Base-by-base conservation (phyloP, 2,329 filamentous ascomycete species). In the Colletotrichum cordylinicola region DNA sequence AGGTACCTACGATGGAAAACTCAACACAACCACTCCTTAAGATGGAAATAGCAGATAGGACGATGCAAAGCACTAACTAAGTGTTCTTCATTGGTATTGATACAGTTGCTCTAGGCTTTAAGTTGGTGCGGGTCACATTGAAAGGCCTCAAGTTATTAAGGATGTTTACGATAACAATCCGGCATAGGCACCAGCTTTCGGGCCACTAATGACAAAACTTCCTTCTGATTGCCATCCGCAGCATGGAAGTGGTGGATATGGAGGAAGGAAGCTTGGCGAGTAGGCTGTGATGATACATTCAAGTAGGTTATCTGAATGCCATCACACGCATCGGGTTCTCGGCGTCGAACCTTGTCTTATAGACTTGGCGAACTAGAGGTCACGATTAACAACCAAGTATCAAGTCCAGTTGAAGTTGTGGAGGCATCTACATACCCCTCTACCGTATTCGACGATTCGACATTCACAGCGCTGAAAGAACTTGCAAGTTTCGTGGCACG, bases 201-300 rank as follows among this genome's bases (percentile, higher is more conserved):
- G 10, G 13, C 12, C 6, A 10, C 43, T 2, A 6, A 48, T 48
- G 6, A 3, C 6, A 21, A 13, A 8, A 7, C n/a, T 21, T 13
- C 0, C 6, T 13, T 21, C 6, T 2, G 10, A 21, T 48, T 48
- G 10, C 1, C 10, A 8, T 21, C 43, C 2, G 10, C 13, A 4
- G 12, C 43, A 48, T 21, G 6, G 10, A 13, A 2, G 21, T 13
- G 12, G n/a, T 48, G 43, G 43, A 13, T 48, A 21, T 2, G 12
- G 3, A 48, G 10, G n/a, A 48, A 21, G n/a, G n/a, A 48, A 48
- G n/a, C 43, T 13, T 48, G 43, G n/a, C 43, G 7, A 2, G n/a
- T 48, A 21, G 43, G 43, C 43, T 48, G 18, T 48, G 6, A 48
- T 12, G 16, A 48, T n/a, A 48, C 3, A 21, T 13, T 48, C n/a